Evolutionary conservation across 192 early-diverging fungal species (phyloP).

Genomic region (Physocladia obscura): DNA sequence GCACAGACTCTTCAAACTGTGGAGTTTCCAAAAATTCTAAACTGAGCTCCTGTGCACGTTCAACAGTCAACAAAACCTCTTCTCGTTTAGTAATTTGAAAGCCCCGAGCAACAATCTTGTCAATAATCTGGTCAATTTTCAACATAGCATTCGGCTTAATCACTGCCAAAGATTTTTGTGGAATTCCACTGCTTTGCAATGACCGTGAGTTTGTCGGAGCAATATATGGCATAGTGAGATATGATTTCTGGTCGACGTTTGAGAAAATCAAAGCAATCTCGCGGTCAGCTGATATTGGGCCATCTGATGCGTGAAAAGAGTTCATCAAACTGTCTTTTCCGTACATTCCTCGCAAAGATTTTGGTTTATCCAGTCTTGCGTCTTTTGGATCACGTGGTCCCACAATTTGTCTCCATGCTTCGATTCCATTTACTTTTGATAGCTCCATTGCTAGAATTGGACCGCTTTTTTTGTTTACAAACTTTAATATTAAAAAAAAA

Average conservation of each 20-base stretch:
- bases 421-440: slow-evolving; percentile 48
- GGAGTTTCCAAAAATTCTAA: slow-evolving; percentile 31
- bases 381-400: slow-evolving; percentile 48
- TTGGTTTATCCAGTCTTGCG: slow-evolving; percentile 47
- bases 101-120: slow-evolving; percentile 45
- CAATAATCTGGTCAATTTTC: slow-evolving; percentile 51
- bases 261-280: slow-evolving; percentile 50
- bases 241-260: not conserved
- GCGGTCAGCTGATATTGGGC: slow-evolving; percentile 36
- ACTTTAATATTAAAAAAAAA: not conserved
- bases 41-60: slow-evolving; percentile 46
- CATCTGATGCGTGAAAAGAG: slow-evolving; percentile 57
- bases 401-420: slow-evolving; percentile 51
- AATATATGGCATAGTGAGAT: not conserved
- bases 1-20: slow-evolving; percentile 39
- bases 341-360: slow-evolving; percentile 52
- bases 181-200: not conserved
- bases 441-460: slow-evolving; percentile 57
- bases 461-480: slow-evolving; percentile 20
- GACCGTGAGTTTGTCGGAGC: not conserved
- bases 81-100: slow-evolving; percentile 50
- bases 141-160: slow-evolving; percentile 52
- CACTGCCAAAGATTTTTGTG: slow-evolving; percentile 51
- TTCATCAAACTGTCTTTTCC: slow-evolving; percentile 56
- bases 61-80: slow-evolving; percentile 38